These are phyloP conservation scores for Celoporthe dispersa DNA, from an alignment of 2,329 filamentous ascomycete genomes.

Conservation along the genomic window DNA sequence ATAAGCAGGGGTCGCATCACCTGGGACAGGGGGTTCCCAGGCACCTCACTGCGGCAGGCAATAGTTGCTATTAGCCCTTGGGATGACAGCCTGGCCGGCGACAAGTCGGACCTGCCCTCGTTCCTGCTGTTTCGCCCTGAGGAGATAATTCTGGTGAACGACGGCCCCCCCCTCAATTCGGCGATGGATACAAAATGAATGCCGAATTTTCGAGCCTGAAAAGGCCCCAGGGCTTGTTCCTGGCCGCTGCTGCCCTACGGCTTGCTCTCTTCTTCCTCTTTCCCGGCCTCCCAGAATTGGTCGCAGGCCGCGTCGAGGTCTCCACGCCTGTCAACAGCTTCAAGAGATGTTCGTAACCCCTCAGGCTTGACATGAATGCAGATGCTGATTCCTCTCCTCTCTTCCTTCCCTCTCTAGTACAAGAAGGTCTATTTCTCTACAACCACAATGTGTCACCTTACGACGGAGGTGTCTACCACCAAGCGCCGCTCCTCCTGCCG, in stretches of 20 bases:
- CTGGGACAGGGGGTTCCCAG: constrained; percentile 11
- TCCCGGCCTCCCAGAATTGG: constrained; percentile 79
- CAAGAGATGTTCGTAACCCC: constrained; percentile 76
- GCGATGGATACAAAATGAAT: constrained; percentile 39
- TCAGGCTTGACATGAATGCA: neutral
- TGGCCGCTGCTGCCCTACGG: constrained; percentile 76
- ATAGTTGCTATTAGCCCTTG: constrained; percentile 2
- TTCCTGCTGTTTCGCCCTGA: neutral
- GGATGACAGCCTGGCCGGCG: constrained; percentile 22
- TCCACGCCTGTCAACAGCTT: constrained; percentile 98
- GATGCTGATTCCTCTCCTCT: constrained; percentile 14
- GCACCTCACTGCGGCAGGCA: constrained; percentile 3
- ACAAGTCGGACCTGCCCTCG: neutral
- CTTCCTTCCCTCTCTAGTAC: constrained; percentile 59
- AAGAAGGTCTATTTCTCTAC: constrained; percentile 96
- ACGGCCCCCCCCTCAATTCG: constrained; percentile 6
- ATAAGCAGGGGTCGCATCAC: neutral
- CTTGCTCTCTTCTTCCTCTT: constrained; percentile 81
- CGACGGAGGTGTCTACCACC: constrained; percentile 82
- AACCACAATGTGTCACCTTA: constrained; percentile 96
- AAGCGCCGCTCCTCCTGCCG: constrained; percentile 88
- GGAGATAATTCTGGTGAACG: constrained; percentile 17
- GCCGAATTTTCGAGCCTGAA: constrained; percentile 44
- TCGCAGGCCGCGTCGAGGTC: constrained; percentile 92
- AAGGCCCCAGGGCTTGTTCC: constrained; percentile 69